These are phyloP conservation scores for Coriolopsis trogii DNA, from an alignment of 1,284 basidiomycete species.

Conservation along the genomic window DNA sequence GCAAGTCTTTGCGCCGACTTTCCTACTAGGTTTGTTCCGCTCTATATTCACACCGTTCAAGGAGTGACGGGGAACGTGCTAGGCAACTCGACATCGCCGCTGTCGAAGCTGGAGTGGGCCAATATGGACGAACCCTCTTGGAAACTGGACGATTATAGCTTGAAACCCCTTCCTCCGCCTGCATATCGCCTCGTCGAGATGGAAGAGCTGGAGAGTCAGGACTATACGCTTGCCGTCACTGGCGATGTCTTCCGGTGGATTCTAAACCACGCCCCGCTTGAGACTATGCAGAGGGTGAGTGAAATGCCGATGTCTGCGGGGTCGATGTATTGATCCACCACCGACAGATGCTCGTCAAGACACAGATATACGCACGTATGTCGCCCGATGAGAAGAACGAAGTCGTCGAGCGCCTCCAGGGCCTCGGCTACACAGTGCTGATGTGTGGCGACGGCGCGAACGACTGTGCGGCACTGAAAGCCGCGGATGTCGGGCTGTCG, in stretches of 20 bases:
- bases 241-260: conserved; percentile 99
- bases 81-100: conserved; percentile 65
- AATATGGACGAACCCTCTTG: conserved; percentile 89
- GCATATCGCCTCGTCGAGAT: conserved; percentile 68
- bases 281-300: conserved; percentile 89
- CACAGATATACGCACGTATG: conserved; percentile 98
- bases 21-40: conserved; percentile 71
- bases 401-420: conserved; percentile 92
- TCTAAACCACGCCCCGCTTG: conserved; percentile 92
- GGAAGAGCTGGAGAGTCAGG: conserved; percentile 76
- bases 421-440: conserved; percentile 92
- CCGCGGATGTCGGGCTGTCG: conserved; percentile 97
- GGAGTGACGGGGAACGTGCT: too few relatives aligned
- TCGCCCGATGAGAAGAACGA: conserved; percentile 99
- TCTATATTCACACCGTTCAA: too few relatives aligned
- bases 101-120: conserved; percentile 86
- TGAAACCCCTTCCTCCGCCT: conserved; percentile 77
- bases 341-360: conserved; percentile 93
- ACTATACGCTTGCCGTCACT: conserved; percentile 92
- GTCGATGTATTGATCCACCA: not conserved
- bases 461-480: conserved; percentile 98
- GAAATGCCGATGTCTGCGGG: not conserved
- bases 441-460: conserved; percentile 99
- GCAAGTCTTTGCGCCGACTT: conserved; percentile 90
- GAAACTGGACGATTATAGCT: conserved; percentile 87